Evolutionary conservation across 2,329 filamentous ascomycete genomes (phyloP).

Genomic region (Talaromyces rugulosus): DNA sequence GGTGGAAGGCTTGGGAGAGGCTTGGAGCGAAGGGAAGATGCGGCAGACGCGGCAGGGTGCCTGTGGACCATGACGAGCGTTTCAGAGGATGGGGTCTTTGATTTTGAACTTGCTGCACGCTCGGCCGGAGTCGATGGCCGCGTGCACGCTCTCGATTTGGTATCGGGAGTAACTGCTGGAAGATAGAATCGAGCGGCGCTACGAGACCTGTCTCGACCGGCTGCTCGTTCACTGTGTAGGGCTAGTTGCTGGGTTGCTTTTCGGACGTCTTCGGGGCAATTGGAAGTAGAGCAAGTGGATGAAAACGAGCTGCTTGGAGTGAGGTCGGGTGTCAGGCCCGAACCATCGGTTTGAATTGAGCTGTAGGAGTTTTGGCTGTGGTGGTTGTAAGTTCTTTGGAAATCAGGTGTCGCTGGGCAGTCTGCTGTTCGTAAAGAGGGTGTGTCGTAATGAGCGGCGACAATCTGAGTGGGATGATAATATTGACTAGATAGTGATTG

Average conservation of each 20-base stretch:
- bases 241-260: slow-evolving; percentile 26
- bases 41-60: slow-evolving; percentile 19
- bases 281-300: slow-evolving; percentile 28
- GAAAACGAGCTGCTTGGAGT: slow-evolving; percentile 39
- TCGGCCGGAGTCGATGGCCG: slow-evolving; percentile 18
- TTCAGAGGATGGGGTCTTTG: slow-evolving; percentile 23
- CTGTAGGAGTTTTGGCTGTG: slow-evolving; percentile 32
- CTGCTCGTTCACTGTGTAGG: slow-evolving; percentile 15
- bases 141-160: slow-evolving; percentile 17
- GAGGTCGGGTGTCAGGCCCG: slow-evolving; percentile 27
- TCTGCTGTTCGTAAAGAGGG: not conserved
- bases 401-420: slow-evolving; percentile 5
- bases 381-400: slow-evolving; percentile 16
- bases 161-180: slow-evolving; percentile 15
- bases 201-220: slow-evolving; percentile 15
- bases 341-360: slow-evolving; percentile 27
- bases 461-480: not conserved
- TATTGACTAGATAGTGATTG: not conserved
- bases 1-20: slow-evolving; percentile 28
- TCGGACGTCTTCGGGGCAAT: slow-evolving; percentile 25
- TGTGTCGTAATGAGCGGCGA: not conserved
- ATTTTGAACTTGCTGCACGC: slow-evolving; percentile 18
- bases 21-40: slow-evolving; percentile 27
- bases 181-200: slow-evolving; percentile 22
- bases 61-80: slow-evolving; percentile 28